phyloP scores from a whole-genome alignment of 2,329 filamentous ascomycete species.

The Neurospora sp. region DNA sequence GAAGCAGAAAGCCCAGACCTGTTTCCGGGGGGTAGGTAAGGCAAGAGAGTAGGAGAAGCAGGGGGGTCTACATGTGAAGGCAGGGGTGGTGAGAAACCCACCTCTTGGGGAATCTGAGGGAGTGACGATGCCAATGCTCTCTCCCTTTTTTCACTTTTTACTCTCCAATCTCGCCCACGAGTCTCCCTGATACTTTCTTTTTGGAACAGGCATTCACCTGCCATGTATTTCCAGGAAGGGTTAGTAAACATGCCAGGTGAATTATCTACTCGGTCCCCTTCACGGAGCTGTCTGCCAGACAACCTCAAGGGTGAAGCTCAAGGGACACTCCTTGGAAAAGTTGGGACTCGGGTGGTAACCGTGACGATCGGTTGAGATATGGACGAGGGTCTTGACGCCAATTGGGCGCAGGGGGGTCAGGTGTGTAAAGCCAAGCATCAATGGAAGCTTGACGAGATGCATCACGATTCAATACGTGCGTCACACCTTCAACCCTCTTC shows the following conservation, averaged over 20 bases:
- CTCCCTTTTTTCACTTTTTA: not conserved
- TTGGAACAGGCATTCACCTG: not conserved
- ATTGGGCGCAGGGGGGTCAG: not conserved
- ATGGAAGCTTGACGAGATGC: not conserved
- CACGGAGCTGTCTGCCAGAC: not conserved
- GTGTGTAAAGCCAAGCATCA: not conserved
- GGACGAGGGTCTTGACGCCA: not conserved
- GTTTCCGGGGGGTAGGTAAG: not conserved
- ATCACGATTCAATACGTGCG: constrained; percentile 10
- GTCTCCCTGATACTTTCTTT: not conserved
- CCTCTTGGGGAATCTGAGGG: not conserved
- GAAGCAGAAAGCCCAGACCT: not conserved
- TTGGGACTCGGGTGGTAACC: not conserved
- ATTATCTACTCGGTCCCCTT: not conserved
- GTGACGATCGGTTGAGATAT: not conserved
- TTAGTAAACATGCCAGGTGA: not conserved
- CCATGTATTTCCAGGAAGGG: not conserved
- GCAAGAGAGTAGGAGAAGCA: not conserved
- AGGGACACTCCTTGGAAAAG: not conserved
- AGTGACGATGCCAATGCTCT: not conserved
- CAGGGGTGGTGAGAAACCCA: not conserved
- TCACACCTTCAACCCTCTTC: constrained; percentile 6
- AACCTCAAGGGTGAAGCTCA: not conserved
- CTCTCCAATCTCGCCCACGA: not conserved
- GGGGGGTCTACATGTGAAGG: not conserved